Evolutionary conservation across 352 stramenopile genomes (phyloP), one percentile per base, ranked within the genome.

Genomic region (Ophiocytium majus): DNA sequence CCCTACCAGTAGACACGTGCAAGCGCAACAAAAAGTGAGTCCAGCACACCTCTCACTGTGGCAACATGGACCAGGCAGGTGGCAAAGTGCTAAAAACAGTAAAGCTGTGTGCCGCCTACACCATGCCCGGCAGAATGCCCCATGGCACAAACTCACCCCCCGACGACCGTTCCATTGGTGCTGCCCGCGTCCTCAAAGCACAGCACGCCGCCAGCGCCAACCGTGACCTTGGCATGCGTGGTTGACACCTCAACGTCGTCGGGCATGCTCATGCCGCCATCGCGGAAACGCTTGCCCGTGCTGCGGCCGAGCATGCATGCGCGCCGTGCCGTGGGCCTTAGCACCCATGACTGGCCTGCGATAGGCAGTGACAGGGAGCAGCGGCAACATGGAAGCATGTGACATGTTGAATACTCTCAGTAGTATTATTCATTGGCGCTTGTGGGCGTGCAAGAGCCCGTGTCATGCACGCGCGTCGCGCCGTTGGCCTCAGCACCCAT

Each of bases 141-240:
- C 43, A 57, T 5, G 5, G 43, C 43, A 14, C 43, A 57, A 14
- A 36, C 36, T 84, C 33, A 80, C 37, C 36, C 66, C 17, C 33
- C 85, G 9, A 86, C 33, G 17, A 50, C 35, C 74, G 1, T 86
- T 0, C 82, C 82, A 85, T 86, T 86, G 10, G 82, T 86, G n/a
- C 50, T 83, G 10, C 36, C 33, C 1, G 49, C 31, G 49, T 86
- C 82, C 14, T 31, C 37, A 79, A 86, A 79, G 50, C 80, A 86
- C 10, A 81, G 49, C 57, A 74, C 31, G 5, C 82, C 79, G n/a
- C 34, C 33, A 57, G 1, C 5, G 74, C 79, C 5, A 76, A 63
- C 33, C 14, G n/a, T 36, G 19, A 86, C 37, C 57, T 86, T 86
- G 19, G 57, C 82, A 85, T 86, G 82, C 10, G 82, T 86, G 31